Base-by-base conservation (phyloP, 2,329 filamentous ascomycete species). In the Epichloe amarillans region DNA sequence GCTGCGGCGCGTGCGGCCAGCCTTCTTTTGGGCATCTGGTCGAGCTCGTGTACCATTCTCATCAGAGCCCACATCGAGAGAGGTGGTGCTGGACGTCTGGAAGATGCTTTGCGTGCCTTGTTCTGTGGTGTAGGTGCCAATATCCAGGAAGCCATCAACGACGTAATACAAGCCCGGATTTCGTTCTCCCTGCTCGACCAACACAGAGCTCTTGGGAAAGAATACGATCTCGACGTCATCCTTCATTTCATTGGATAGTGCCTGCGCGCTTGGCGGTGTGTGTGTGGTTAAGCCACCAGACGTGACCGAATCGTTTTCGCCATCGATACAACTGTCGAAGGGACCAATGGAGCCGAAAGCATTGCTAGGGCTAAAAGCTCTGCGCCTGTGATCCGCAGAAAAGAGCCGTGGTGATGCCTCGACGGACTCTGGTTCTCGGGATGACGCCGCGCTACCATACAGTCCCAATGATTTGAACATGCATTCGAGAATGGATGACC, bases 121-220 rank as follows among this genome's bases (percentile, higher is more conserved):
- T 21, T 62, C 62, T 2, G 60, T 59, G 14, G 54, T 59, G 5
- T 87, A 83, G n/a, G 94, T 84, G 54, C 88, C 89, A 42, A 97
- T 90, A 61, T 98, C 93, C 37, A 98, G 71, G 60, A 98, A 98
- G 0, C 93, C 93, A 64, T 98, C 93, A 47, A 98, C 86, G 3
- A 98, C 91, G 66, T 98, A 98, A 69, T 98, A 98, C 0, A 98
- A 66, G 0, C 93, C 93, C 0, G 93, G 93, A 58, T 94, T 95
- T n/a, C 93, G 80, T 65, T 98, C 93, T 10, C 93, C 93, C 69
- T 97, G 90, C 62, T 98, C 93, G 0, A 98, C 90, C 15, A 98
- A 75, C 0, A 98, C 86, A 2, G 93, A 91, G 2, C 87, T 90
- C 64, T 97, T 88, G 0, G 90, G 91, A 57, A 98, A 98, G 69